Base-by-base conservation (phyloP, 768 basidiomycete species). In the Tulasnella sp. region DNA sequence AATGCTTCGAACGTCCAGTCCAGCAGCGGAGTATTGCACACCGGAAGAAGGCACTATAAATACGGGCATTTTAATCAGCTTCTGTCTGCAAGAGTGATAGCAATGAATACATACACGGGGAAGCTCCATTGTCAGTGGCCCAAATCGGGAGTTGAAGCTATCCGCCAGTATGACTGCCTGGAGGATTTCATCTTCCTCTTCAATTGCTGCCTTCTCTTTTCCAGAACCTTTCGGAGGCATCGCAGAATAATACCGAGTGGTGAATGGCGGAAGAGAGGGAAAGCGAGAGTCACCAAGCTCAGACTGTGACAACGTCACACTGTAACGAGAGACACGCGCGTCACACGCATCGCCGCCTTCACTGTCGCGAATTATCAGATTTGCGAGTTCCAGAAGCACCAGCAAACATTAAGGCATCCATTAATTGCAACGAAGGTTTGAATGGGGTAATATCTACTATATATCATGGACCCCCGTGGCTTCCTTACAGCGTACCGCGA, bases 1-100 rank as follows among this genome's bases (percentile, higher is more conserved):
- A 99, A 88, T 82, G 92, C 92, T 82, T 99, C 97, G 77, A 99
- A 91, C 3, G 97, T 98, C 96, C 97, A 99, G 80, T 94, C 93
- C 40, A 99, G 86, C 38, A 99, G 84, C 4, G 96, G 92, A 0
- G 93, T 92, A 83, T 98, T 98, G 84, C 96, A 96, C 79, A 99
- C 88, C 0, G 97, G 97, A 31, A 99, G 86, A 14, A 99, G 87
- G 83, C 94, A 96, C 94, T 96, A 78, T 70, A 76, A 34, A 2
- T 25, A 7, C 42, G 12, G 34, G 58, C 67, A 74, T 17, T 17
- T 1, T 6, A 29, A 64, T 64, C 22, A 64, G 9, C 29, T 34
- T 34, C 29, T 19, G 7, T 1, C 58, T 58, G 15, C 29, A 7
- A 19, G 5, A 8, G 1, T 15, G 58, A 34, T n/a, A 34, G 25